Base-by-base conservation (phyloP, 352 stramenopile species). In the Globisporangium sylvaticum region DNA sequence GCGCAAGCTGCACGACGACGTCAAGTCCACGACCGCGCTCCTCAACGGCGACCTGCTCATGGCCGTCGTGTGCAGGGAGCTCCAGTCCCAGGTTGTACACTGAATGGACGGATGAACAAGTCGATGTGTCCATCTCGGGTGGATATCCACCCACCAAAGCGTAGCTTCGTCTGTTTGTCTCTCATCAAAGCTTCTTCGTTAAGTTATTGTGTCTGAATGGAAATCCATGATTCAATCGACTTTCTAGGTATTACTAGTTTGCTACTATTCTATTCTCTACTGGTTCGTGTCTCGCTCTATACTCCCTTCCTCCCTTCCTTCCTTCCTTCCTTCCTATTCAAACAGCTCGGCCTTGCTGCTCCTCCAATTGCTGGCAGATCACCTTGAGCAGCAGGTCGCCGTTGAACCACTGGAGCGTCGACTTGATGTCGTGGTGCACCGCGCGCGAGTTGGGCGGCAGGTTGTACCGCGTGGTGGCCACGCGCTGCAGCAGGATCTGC, bases 381-480 rank as follows among this genome's bases (percentile, higher is more conserved):
- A 88, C 78, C 62, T 83, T 76, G 70, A 86, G 84, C 59, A 83
- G 70, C 58, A 89, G 57, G 67, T 89, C 80, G 44, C 80, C 80
- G 57, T 89, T 89, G 64, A 85, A 64, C 70, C 79, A 83, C n/a
- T 80, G 69, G 37, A 79, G 50, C 42, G 77, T 76, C 22, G 76
- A 80, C 42, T 76, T 69, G 58, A 89, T 68, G 65, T 89, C 80
- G 55, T 74, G 66, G 62, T 87, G 78, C 64, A 89, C 48, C 15
- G 68, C 65, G 1, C 68, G 66, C 27, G 80, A 80, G 58, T 75
- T 80, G 10, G 80, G 79, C 32, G 73, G 71, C 20, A 85, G 61
- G 55, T 83, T 84, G 72, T 89, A 89, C 15, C 76, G 76, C 50
- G 77, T 78, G 4, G 77, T 71, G 39, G 66, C 70, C 37, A 87